phyloP scores from a whole-genome alignment of 2,329 filamentous ascomycete genomes.

The Aspergillus fumigatus region DNA sequence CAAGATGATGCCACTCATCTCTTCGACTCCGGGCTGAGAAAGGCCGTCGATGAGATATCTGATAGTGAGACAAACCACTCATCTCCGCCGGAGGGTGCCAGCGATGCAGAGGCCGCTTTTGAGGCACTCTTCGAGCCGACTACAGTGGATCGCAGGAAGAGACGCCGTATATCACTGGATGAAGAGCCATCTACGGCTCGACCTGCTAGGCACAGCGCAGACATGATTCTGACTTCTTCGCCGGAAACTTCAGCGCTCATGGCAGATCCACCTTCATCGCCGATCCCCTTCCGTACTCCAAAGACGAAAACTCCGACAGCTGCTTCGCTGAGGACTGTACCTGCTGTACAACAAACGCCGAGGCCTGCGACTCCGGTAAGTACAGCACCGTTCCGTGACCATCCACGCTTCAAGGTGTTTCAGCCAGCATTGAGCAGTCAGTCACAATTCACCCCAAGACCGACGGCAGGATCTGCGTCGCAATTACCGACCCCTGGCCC shows the following conservation, averaged over 20 bases:
- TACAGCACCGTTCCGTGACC: conserved; percentile 19
- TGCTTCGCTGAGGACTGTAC: conserved; percentile 4
- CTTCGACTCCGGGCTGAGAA: neutral
- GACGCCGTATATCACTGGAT: conserved; percentile 25
- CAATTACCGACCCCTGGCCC: conserved; percentile 14
- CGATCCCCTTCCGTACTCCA: conserved; percentile 9
- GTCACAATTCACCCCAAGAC: neutral
- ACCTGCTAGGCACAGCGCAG: conserved; percentile 5
- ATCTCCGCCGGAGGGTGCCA: conserved; percentile 8
- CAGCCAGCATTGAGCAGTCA: conserved; percentile 18
- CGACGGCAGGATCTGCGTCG: conserved; percentile 3
- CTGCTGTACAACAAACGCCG: conserved; percentile 3
- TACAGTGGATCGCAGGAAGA: conserved; percentile 25
- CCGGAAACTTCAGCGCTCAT: conserved; percentile 9
- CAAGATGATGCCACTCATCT: conserved; percentile 13
- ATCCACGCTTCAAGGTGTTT: conserved; percentile 28
- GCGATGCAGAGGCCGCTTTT: conserved; percentile 20
- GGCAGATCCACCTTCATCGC: neutral
- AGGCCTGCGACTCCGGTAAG: conserved; percentile 12
- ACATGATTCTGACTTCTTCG: conserved; percentile 19
- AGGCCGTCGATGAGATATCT: neutral
- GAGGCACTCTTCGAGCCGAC: conserved; percentile 27
- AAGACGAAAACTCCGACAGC: neutral
- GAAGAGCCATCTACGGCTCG: conserved; percentile 3
- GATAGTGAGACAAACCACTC: conserved; percentile 13